Evolutionary conservation across 2,329 filamentous ascomycete genomes (phyloP), one percentile per base, ranked within the genome.

Genomic region (Fusarium graminum): DNA sequence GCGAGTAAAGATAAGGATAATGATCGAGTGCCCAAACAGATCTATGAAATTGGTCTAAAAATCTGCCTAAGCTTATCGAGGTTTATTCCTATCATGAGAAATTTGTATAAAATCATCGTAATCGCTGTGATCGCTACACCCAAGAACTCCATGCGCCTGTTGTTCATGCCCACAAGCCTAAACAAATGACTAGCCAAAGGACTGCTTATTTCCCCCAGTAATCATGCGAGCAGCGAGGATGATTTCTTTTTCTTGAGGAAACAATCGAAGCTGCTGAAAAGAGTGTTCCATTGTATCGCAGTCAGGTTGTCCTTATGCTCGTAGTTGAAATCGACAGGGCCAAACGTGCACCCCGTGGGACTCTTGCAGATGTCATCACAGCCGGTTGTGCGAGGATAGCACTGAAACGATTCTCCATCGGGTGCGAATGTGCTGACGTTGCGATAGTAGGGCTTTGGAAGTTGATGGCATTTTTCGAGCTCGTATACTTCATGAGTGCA

Each of bases 281-380:
- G 56, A n/a, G 58, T 75, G 44, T 82, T 73, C 84, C 84, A 86
- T 44, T 73, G 55, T 43, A 83, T 80, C 28, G 74, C 75, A 26
- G 77, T 74, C 50, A 86, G 69, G 69, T 86, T 78, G 72, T 76
- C 81, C 74, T 84, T 85, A 77, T 83, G 54, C 55, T 75, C 69
- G 69, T 80, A 82, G 63, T 73, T 66, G 65, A 80, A 85, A 67
- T 79, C 78, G 46, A 86, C 76, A 9, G 77, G 70, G 34, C 83
- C 84, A 59, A 83, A 79, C 0, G 83, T 85, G 75, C 84, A 86
- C 34, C 84, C 84, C 42, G 80, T 81, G 4, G 83, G 83, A 44
- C 83, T 84, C 6, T 51, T 81, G 78, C 84, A 86, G 60, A 80
- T 75, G 22, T 73, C 75, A 32, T 74, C 75, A 71, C 84, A 86